A percentile compares a stretch with the other conserved stretches of the same genome.
phyloP scores from a whole-genome alignment of 2,329 filamentous ascomycete species.

The Elsinoe ampelina region DNA sequence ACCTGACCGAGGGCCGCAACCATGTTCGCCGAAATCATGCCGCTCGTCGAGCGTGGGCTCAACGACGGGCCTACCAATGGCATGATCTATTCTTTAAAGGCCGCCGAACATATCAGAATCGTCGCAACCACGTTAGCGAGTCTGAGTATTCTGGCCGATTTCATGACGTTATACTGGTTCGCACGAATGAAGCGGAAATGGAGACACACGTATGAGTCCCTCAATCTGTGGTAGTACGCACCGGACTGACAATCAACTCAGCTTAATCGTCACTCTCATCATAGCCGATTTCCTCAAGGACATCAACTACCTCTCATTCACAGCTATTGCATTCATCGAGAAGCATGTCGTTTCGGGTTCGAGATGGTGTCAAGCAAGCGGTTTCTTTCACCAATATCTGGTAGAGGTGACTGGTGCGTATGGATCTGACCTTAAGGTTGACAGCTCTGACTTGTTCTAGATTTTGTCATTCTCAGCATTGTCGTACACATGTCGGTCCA shows the following conservation, averaged over 20 bases:
- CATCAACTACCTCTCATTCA: slow-evolving; percentile 55
- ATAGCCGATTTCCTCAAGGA: slow-evolving; percentile 60
- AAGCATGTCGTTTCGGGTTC: slow-evolving; percentile 44
- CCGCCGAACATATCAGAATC: slow-evolving; percentile 7
- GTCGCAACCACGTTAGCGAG: neutral
- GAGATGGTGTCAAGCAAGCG: slow-evolving; percentile 56
- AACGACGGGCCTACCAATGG: neutral
- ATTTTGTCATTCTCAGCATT: slow-evolving; percentile 59
- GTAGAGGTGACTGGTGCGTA: slow-evolving; percentile 52
- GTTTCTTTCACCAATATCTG: slow-evolving; percentile 57
- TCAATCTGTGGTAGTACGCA: too few relatives aligned
- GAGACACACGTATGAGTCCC: slow-evolving; percentile 46
- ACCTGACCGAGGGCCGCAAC: neutral
- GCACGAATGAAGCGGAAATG: slow-evolving; percentile 59
- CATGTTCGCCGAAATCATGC: neutral
- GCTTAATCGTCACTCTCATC: slow-evolving; percentile 62
- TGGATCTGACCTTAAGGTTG: neutral
- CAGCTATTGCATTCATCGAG: slow-evolving; percentile 46
- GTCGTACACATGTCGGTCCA: slow-evolving; percentile 61
- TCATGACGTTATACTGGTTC: slow-evolving; percentile 56
- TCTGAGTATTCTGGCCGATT: slow-evolving; percentile 6
- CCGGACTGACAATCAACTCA: slow-evolving; percentile 26
- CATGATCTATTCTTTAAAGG: slow-evolving; percentile 1
- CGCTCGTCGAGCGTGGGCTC: slow-evolving; percentile 5
- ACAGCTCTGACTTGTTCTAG: slow-evolving; percentile 25